Percentiles rank a stretch among this genome's conserved stretches.
Evolutionary conservation across 441 rosid species (phyloP).

Genomic region (Bocquillonia castaneifolia): DNA sequence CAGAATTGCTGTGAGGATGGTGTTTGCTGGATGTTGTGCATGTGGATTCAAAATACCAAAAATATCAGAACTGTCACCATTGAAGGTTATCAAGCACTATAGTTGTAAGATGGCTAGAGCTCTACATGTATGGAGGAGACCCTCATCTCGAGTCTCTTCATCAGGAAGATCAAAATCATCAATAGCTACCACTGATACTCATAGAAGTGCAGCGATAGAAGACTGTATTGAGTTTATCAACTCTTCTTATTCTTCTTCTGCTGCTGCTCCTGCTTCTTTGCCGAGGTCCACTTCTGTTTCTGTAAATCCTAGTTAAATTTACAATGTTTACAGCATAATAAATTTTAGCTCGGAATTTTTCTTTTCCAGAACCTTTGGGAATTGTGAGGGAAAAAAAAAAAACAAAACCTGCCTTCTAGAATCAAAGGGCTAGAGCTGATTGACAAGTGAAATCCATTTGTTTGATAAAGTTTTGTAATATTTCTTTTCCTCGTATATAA

Average conservation of each 20-base stretch:
- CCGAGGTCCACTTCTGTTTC: constrained; percentile 42
- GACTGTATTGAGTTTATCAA: constrained; percentile 81
- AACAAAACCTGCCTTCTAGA: neutral
- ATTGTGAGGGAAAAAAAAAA: neutral
- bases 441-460: too few species aligned
- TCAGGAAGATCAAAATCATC: constrained; percentile 36
- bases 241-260: constrained; percentile 46
- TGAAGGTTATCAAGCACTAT: constrained; percentile 42
- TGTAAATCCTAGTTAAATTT: constrained; percentile 22
- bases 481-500: too few species aligned
- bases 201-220: constrained; percentile 55
- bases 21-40: constrained; percentile 38
- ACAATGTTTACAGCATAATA: neutral
- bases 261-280: constrained; percentile 36
- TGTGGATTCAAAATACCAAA: constrained; percentile 49
- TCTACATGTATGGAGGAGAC: constrained; percentile 33
- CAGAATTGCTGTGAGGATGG: constrained; percentile 23
- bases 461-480: too few species aligned
- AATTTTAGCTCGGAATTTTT: neutral
- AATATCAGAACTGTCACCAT: constrained; percentile 37
- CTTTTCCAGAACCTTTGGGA: neutral
- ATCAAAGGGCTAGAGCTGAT: too few species aligned
- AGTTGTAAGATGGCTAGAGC: constrained; percentile 41
- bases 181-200: constrained; percentile 40
- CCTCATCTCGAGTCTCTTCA: constrained; percentile 39